Evolutionary conservation across 371 early-diverging fungal genomes (phyloP), one percentile per base, ranked within the genome.

Genomic region (Apophysomyces elegans): DNA sequence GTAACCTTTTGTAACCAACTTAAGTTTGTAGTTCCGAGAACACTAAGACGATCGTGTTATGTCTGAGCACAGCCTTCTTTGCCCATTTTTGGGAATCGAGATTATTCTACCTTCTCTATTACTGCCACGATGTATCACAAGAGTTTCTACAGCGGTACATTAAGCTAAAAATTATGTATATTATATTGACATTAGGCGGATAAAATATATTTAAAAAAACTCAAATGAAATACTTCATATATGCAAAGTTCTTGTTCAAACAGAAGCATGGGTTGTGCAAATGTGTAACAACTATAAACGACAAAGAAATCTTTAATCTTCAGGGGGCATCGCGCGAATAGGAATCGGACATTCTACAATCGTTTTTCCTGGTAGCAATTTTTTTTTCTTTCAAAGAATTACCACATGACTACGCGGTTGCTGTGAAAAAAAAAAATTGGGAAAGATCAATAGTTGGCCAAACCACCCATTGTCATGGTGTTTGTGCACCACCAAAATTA

Each of bases 31-130:
- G 21, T 50, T 50, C 54, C 54, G 54, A 50, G 54, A 26, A 50
- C 54, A 26, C 32, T 26, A 50, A 50, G 54, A 26, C 54, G 54
- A 50, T 50, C 54, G 54, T 26, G 5, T 50, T 11, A 11, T 9
- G 54, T 50, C 54, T 21, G 54, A 50, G 54, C 54, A 50, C 54
- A 50, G 54, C 54, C 54, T 50, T 50, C 21, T 47, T 50, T 50
- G n/a, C 54, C 54, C 54, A 50, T 18, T 18, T 50, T 50, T 50
- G 54, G 54, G 8, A 50, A 50, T 18, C 7, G n/a, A 21, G 54
- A 11, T 21, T n/a, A 50, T 50, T 50, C 54, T 50, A 50, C 54
- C 18, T 50, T 50, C 21, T 50, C 54, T 50, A 21, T 50, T 50
- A 18, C 32, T 26, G 32, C 32, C 21, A 50, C 21, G 21, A 21